Evolutionary conservation across 495 filamentous ascomycete genomes (phyloP).

Genomic region (Daldinia loculata): DNA sequence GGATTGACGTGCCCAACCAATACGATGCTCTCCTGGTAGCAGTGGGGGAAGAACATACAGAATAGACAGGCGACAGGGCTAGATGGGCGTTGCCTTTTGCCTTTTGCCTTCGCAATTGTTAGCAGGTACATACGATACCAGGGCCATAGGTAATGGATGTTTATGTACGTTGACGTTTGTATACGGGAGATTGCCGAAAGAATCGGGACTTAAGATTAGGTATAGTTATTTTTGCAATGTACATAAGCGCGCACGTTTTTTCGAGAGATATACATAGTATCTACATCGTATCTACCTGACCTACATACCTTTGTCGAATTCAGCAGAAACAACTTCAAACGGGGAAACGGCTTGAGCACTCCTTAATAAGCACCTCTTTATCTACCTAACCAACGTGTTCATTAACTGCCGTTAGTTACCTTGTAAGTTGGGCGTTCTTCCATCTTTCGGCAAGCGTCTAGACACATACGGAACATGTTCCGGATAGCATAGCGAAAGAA

Average conservation of each 20-base stretch:
- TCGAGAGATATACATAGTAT: no score
- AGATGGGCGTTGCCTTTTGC: conserved; percentile 18
- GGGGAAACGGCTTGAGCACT: not conserved
- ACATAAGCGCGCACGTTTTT: no score
- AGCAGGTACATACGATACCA: conserved; percentile 3
- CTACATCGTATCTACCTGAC: no score
- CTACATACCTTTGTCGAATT: not conserved
- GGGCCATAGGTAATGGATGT: not conserved
- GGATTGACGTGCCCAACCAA: conserved; percentile 39
- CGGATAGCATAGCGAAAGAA: not conserved
- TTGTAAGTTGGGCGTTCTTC: not conserved
- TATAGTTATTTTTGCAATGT: conserved; percentile 19
- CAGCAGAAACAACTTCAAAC: conserved; percentile 2
- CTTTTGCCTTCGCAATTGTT: not conserved
- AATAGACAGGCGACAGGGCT: conserved; percentile 20
- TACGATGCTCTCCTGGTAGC: conserved; percentile 30
- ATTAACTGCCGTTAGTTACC: not conserved
- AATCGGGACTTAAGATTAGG: conserved; percentile 20
- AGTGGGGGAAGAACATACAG: conserved; percentile 23
- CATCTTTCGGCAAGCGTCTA: not conserved
- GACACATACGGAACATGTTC: not conserved
- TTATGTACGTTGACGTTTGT: conserved; percentile 2
- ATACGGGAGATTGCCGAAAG: conserved; percentile 34
- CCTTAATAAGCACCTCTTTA: not conserved
- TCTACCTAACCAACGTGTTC: not conserved